A percentile compares a stretch with the other conserved stretches of the same genome.
Evolutionary conservation across 208 protist species (phyloP).

Genomic region (Crithidia fasciculata): DNA sequence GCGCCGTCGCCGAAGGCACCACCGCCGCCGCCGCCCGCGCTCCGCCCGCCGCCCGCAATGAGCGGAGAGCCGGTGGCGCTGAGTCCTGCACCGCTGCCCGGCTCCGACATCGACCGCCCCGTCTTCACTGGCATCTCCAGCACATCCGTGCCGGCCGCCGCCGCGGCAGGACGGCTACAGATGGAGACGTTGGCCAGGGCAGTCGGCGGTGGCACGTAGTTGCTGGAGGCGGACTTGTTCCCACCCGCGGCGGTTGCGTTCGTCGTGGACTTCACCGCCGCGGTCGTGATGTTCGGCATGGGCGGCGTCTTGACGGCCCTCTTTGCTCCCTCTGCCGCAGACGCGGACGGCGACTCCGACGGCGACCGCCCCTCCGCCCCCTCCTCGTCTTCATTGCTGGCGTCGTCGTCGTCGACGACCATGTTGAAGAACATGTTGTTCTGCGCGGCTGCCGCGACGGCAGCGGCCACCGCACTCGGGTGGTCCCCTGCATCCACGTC

Average conservation of each 20-base stretch:
- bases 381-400: conserved; percentile 8
- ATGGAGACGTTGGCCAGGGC: conserved; percentile 70
- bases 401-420: conserved; percentile 12
- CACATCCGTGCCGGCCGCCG: conserved; percentile 61
- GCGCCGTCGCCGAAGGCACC: not conserved
- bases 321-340: too few relatives aligned
- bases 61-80: conserved; percentile 21
- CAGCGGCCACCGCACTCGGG: conserved; percentile 3
- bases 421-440: conserved; percentile 21
- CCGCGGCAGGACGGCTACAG: conserved; percentile 69
- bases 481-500: conserved; percentile 11
- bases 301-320: not conserved
- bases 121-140: conserved; percentile 35
- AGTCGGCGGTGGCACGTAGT: conserved; percentile 39
- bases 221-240: conserved; percentile 27
- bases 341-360: conserved; percentile 7
- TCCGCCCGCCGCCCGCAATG: not conserved
- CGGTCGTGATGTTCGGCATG: conserved; percentile 29
- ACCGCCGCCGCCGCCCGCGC: not conserved
- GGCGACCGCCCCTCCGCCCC: not conserved
- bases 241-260: conserved; percentile 25
- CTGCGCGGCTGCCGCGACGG: conserved; percentile 5
- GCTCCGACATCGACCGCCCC: conserved; percentile 7
- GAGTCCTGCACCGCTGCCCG: not conserved
- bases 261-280: conserved; percentile 19